Conservation (phyloP, 192 early-diverging fungal species). For the Chytriomyces confervae region DNA sequence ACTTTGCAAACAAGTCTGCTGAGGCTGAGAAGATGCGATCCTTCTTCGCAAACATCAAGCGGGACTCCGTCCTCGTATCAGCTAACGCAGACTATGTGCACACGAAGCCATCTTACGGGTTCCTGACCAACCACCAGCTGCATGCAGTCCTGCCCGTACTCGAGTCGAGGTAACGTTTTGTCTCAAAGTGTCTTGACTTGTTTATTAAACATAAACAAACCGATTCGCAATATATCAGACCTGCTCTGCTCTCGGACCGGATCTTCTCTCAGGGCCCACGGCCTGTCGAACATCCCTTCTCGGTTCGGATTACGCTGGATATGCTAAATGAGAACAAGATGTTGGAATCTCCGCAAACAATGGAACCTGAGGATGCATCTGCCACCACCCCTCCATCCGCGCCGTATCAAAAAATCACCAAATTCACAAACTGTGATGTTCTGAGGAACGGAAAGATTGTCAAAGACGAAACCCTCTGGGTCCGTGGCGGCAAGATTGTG, state of each 20-base stretch:
- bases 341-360: conserved; percentile 1
- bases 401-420: conserved; percentile 51
- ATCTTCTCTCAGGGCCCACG: conserved; percentile 10
- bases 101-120: conserved; percentile 27
- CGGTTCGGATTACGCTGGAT: conserved; percentile 12
- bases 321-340: conserved; percentile 3
- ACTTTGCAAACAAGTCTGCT: neutral
- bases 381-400: neutral
- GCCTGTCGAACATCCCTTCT: conserved; percentile 16
- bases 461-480: conserved; percentile 74
- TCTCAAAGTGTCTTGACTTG: neutral
- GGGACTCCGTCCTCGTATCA: conserved; percentile 18
- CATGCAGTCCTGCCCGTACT: conserved; percentile 19
- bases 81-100: conserved; percentile 4
- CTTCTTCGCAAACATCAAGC: conserved; percentile 12
- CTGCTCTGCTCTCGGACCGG: neutral
- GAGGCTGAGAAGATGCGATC: conserved; percentile 21
- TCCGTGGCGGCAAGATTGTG: conserved; percentile 79
- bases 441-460: conserved; percentile 77
- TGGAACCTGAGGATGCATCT: neutral
- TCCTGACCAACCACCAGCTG: conserved; percentile 21
- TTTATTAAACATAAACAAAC: neutral
- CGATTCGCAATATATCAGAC: neutral
- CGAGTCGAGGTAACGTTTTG: neutral
- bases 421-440: conserved; percentile 79